Evolutionary conservation across 2,329 filamentous ascomycete genomes (phyloP).

Genomic region (Fusarium buharicum): DNA sequence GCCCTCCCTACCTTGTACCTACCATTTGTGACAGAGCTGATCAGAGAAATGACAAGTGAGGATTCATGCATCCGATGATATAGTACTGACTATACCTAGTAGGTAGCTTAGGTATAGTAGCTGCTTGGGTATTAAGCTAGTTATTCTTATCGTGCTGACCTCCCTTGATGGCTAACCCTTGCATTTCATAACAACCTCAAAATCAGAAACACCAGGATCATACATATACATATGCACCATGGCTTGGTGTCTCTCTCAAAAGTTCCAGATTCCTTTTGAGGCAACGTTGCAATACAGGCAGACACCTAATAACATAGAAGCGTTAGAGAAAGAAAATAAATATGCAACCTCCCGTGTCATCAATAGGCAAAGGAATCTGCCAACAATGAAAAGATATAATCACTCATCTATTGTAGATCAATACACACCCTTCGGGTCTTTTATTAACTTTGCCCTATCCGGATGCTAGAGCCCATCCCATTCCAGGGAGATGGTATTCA

Average conservation of each 20-base stretch:
- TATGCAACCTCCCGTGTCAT: slow-evolving; percentile 13
- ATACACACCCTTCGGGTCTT: background rate
- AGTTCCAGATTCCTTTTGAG: background rate
- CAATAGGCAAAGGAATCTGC: slow-evolving; percentile 14
- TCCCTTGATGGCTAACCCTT: slow-evolving; percentile 13
- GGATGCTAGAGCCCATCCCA: slow-evolving; percentile 32
- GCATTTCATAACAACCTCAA: background rate
- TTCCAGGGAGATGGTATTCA: slow-evolving; percentile 40
- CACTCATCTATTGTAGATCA: background rate
- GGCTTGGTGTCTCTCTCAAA: slow-evolving; percentile 1
- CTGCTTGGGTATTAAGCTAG: background rate
- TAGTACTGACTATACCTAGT: too few species aligned
- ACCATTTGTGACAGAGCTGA: slow-evolving; percentile 2
- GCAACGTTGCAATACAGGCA: slow-evolving; percentile 2
- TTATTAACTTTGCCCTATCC: slow-evolving; percentile 29
- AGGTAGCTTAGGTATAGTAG: too few species aligned
- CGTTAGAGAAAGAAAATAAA: slow-evolving; percentile 5
- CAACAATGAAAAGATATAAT: slow-evolving; percentile 17
- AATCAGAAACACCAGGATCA: background rate
- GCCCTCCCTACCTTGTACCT: slow-evolving; percentile 1
- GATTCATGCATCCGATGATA: background rate
- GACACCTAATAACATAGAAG: slow-evolving; percentile 6
- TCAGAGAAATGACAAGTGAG: slow-evolving; percentile 10
- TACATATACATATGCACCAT: background rate
- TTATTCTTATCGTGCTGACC: slow-evolving; percentile 1